Base-by-base conservation (phyloP, 2,329 filamentous ascomycete genomes). In the Claviceps africana region DNA sequence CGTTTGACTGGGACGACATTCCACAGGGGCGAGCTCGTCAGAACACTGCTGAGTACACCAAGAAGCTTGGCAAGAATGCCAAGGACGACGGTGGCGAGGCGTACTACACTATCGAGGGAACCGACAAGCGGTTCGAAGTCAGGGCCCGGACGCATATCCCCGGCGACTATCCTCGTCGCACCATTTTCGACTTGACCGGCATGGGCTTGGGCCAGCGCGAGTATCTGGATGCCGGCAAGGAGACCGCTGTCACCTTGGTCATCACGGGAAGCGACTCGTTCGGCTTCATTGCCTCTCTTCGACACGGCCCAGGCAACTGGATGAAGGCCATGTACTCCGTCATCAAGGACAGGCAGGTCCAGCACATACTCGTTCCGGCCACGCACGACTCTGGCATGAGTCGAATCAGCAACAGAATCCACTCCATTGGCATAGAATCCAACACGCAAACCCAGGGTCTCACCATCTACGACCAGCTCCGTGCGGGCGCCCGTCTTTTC, bases 351-450 rank as follows among this genome's bases (percentile, higher is more conserved):
- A 66, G 73, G 11, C 67, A 65, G 1, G 58, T 76, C 0, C 68
- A 69, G 50, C 67, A 74, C 31, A 64, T 76, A 19, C 65, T 70
- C 48, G 70, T 77, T 64, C 73, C 73, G 0, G 73, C 72, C 9
- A 67, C 70, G 3, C 72, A 77, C 54, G 71, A 76, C 53, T 64
- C 72, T 0, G 73, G 72, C n/a, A 76, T 77, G 72, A 68, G 65
- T 25, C 63, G 55, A 1, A 71, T 72, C 54, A 67, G 61, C 15
- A 52, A 57, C 47, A 56, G 60, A 15, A 70, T 71, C 4, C 37
- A 42, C 1, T 61, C 65, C 37, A 62, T 70, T 11, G 71, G 68
- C 3, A 61, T 61, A 19, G 59, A 61, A n/a, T 55, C 60, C 11
- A 74, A 75, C 52, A 73, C 68, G 0, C 67, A 72, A 53, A 72